Percentiles rank a stretch among this genome's conserved stretches.
These are phyloP conservation scores for Trichoderma hamatum DNA, from an alignment of 2,329 filamentous ascomycete species.

Conservation along the genomic window DNA sequence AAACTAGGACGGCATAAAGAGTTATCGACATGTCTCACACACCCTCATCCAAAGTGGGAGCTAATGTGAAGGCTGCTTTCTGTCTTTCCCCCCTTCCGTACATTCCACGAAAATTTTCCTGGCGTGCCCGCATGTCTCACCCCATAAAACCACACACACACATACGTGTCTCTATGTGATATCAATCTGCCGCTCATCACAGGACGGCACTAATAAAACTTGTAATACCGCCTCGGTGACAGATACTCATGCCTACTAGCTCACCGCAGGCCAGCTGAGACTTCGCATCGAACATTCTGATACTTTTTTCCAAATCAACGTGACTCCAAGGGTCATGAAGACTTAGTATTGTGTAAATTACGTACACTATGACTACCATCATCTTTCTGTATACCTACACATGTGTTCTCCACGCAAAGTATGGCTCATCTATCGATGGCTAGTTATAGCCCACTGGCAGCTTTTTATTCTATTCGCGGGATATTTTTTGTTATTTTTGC, in stretches of 20 bases:
- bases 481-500: not conserved
- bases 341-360: not conserved
- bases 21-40: constrained; percentile 10
- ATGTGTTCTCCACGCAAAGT: not conserved
- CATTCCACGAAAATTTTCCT: constrained; percentile 1
- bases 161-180: constrained; percentile 13
- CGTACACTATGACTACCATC: not conserved
- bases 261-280: not conserved
- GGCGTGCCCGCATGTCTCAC: constrained; percentile 16
- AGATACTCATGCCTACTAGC: not conserved
- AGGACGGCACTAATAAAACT: not conserved
- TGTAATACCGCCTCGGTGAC: not conserved
- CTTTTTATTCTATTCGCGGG: not conserved
- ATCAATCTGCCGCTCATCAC: not conserved
- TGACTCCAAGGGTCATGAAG: not conserved
- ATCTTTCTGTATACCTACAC: not conserved
- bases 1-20: not conserved
- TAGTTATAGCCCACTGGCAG: not conserved
- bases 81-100: not conserved
- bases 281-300: not conserved
- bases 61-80: not conserved
- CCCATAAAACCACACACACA: constrained; percentile 1
- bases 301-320: not conserved
- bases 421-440: not conserved
- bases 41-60: not conserved